Conservation (phyloP, 116 monocot species). For the Zostera marina region DNA sequence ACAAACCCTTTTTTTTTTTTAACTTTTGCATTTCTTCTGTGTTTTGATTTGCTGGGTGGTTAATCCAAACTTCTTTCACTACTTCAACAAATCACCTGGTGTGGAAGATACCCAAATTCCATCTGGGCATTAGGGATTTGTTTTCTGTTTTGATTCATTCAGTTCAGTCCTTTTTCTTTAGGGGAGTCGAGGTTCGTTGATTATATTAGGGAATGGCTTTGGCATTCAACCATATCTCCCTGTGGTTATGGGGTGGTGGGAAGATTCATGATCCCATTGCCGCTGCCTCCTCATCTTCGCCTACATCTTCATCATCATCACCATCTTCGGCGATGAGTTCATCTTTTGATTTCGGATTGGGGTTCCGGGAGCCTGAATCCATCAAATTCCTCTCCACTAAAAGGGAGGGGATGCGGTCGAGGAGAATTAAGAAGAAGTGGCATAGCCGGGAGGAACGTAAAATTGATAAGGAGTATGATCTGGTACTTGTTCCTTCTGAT, state of each 20-base stretch:
- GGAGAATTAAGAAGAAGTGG: slow-evolving; percentile 35
- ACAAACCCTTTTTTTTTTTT: too few relatives aligned
- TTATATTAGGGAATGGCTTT: slow-evolving; percentile 8
- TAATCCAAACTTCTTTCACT: too few relatives aligned
- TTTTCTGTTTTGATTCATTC: too few relatives aligned
- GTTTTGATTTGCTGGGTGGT: too few relatives aligned
- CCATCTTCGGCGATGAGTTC: slow-evolving; percentile 11
- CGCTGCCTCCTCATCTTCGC: background rate
- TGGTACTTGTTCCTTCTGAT: slow-evolving; percentile 67
- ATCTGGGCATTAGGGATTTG: too few relatives aligned
- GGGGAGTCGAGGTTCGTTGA: too few relatives aligned
- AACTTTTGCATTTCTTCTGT: too few relatives aligned
- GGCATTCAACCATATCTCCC: slow-evolving; percentile 12
- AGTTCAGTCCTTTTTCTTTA: too few relatives aligned
- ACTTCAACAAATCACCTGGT: too few relatives aligned
- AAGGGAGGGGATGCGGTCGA: slow-evolving; percentile 14
- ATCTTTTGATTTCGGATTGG: slow-evolving; percentile 35
- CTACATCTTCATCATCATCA: too few relatives aligned
- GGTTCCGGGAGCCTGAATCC: slow-evolving; percentile 37
- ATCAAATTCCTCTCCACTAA: slow-evolving; percentile 19
- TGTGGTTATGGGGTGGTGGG: slow-evolving; percentile 21
- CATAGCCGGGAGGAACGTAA: slow-evolving; percentile 44
- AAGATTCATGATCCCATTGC: slow-evolving; percentile 2
- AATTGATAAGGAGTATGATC: slow-evolving; percentile 54
- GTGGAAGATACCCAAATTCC: too few relatives aligned